Evolutionary conservation across 164 flowering plant species (phyloP).

Genomic region (Platanus orientalis): DNA sequence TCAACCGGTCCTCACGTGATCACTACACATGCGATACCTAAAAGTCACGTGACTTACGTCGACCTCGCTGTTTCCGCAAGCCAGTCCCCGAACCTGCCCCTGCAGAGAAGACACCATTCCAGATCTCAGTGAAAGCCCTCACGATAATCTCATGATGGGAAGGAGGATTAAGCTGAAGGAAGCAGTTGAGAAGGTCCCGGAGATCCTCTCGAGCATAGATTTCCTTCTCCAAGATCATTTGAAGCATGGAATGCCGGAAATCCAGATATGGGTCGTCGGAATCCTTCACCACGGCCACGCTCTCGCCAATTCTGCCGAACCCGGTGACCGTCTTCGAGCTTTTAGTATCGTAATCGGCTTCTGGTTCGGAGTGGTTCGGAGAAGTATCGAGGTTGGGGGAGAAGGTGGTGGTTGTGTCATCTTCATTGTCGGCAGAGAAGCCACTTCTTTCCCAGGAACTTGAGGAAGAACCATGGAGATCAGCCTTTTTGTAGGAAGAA

Average conservation of each 20-base stretch:
- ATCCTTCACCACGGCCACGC: conserved; percentile 59
- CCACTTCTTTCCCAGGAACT: conserved; percentile 25
- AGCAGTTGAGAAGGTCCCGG: conserved; percentile 49
- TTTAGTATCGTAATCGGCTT: background rate
- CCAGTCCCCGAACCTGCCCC: background rate
- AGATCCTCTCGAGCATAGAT: conserved; percentile 52
- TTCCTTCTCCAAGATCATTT: conserved; percentile 67
- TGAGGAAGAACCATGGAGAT: conserved; percentile 14
- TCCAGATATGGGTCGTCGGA: conserved; percentile 68
- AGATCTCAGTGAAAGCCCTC: conserved; percentile 61
- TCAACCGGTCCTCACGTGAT: too few species aligned
- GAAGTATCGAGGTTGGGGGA: conserved; percentile 7
- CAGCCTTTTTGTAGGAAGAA: background rate
- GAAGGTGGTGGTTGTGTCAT: conserved; percentile 6
- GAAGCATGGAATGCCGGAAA: conserved; percentile 65
- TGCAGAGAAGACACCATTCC: conserved; percentile 34
- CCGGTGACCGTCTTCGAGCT: background rate
- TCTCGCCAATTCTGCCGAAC: conserved; percentile 36
- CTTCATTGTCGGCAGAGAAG: conserved; percentile 7
- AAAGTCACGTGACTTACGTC: background rate
- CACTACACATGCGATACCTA: too few species aligned
- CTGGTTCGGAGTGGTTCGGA: conserved; percentile 6
- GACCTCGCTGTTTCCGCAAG: background rate
- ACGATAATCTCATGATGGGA: conserved; percentile 46
- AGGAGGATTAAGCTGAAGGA: conserved; percentile 53